Percentiles rank a stretch among this genome's conserved stretches.
Conservation (phyloP, 768 basidiomycete genomes). For the Rhizopogon rudus region DNA sequence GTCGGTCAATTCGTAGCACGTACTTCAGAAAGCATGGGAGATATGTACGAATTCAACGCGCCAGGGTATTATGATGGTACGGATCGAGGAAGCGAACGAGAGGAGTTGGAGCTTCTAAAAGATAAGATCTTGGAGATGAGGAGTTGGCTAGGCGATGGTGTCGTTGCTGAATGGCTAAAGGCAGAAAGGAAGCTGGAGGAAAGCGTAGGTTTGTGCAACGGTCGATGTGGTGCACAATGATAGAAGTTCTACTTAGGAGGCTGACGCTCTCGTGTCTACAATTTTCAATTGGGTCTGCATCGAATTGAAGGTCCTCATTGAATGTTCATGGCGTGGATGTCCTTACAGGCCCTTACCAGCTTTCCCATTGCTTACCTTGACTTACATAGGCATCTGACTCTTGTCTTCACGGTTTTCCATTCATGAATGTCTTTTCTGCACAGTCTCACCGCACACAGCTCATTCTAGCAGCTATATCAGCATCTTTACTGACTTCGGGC, state of each 20-base stretch:
- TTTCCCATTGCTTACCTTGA: neutral
- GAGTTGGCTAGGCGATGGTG: constrained; percentile 2
- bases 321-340: too few species aligned
- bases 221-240: neutral
- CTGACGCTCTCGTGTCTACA: too few species aligned
- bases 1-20: constrained; percentile 9
- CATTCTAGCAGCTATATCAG: constrained; percentile 55
- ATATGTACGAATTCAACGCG: constrained; percentile 14
- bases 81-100: constrained; percentile 8
- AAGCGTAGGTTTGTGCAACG: neutral
- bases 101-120: constrained; percentile 12
- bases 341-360: neutral
- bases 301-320: too few species aligned
- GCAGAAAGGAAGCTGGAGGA: constrained; percentile 10
- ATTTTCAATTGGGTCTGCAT: too few species aligned
- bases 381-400: neutral
- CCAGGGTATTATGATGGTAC: constrained; percentile 19
- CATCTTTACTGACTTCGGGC: constrained; percentile 57
- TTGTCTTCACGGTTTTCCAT: neutral
- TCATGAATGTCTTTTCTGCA: constrained; percentile 18
- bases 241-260: too few species aligned
- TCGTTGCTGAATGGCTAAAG: constrained; percentile 11
- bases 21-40: constrained; percentile 11
- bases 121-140: constrained; percentile 13
- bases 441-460: constrained; percentile 63